Evolutionary conservation across 441 rosid genomes (phyloP), one percentile per base, ranked within the genome.

Genomic region (Erodium moschatum): DNA sequence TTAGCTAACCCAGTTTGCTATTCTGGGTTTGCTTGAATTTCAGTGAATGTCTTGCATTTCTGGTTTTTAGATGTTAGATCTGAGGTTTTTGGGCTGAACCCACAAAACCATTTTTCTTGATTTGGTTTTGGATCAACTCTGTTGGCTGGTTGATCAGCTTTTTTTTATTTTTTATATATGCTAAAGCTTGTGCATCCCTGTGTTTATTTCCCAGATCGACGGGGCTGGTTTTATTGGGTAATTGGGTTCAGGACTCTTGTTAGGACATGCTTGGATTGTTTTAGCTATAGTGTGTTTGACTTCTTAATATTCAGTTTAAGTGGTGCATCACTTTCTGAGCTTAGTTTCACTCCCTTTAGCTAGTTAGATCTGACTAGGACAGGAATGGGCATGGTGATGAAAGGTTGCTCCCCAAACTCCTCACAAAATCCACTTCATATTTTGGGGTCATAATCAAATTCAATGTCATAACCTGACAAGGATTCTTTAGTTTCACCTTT

Each of bases 1-100:
- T 60, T 12, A 33, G 38, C 38, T 33, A 33, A 33, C 4, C 38
- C 38, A 33, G 63, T 44, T 62, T 19, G 38, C 65, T 44, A 10
- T 58, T 27, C 18, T 21, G 42, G 74, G 72, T 67, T 68, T 35
- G 21, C 58, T 75, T 65, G 46, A 54, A 16, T 1, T 74, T 16
- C 21, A 10, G 20, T 12, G 19, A 54, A 48, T 15, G 61, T 16
- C 61, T 15, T 16, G 21, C 61, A 33, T 15, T 54, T 54, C 1
- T 18, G 6, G 61, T 5, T 15, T 54, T 16, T 0, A 12, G 19
- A 18, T 16, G 61, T 54, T 21, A 54, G 61, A 54, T 54, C 21
- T 54, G 61, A 18, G 18, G 9, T 13, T 54, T 15, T 54, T 16
- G 2, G 16, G 61, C 69, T 16, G 20, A 46, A 5, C 52, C 62